Conservation (phyloP, 2,329 filamentous ascomycete species). For the Alternaria incomplexa region DNA sequence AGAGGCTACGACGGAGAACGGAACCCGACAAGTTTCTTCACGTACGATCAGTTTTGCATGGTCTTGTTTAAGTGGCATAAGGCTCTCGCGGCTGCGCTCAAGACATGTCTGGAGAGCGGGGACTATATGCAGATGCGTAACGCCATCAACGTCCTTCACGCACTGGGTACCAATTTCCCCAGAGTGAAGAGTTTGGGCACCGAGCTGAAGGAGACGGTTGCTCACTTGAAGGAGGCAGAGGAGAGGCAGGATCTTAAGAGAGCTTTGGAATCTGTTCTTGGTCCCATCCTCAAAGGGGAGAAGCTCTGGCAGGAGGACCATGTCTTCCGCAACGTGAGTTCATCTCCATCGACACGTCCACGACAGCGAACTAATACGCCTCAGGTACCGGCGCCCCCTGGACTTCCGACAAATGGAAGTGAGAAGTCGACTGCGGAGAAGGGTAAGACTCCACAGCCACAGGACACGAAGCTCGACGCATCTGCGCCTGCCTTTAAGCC, state of each 20-base stretch:
- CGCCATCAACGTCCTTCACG: slow-evolving; percentile 86
- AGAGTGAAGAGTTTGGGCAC: slow-evolving; percentile 87
- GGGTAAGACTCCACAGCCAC: slow-evolving; percentile 53
- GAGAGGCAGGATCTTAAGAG: slow-evolving; percentile 76
- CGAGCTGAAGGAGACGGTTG: slow-evolving; percentile 69
- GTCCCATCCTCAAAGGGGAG: slow-evolving; percentile 70
- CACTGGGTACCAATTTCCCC: slow-evolving; percentile 81
- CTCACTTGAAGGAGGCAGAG: slow-evolving; percentile 62
- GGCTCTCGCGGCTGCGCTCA: slow-evolving; percentile 78
- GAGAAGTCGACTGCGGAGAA: slow-evolving; percentile 35
- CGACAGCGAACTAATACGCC: slow-evolving; percentile 13
- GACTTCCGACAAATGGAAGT: slow-evolving; percentile 36
- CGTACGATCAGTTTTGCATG: slow-evolving; percentile 85
- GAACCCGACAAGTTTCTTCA: slow-evolving; percentile 73
- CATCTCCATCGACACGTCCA: neutral
- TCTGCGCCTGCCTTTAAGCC: slow-evolving; percentile 71
- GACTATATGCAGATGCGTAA: slow-evolving; percentile 99
- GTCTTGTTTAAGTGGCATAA: slow-evolving; percentile 91
- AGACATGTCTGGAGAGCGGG: slow-evolving; percentile 77
- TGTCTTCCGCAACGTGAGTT: slow-evolving; percentile 70
- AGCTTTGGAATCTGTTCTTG: slow-evolving; percentile 73
- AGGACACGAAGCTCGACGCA: slow-evolving; percentile 55
- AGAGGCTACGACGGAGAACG: slow-evolving; percentile 73
- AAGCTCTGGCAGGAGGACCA: slow-evolving; percentile 76
- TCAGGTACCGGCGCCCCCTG: slow-evolving; percentile 31